Conservation (phyloP, 805 yeast genomes). For the Suhomyces pyralidae region DNA sequence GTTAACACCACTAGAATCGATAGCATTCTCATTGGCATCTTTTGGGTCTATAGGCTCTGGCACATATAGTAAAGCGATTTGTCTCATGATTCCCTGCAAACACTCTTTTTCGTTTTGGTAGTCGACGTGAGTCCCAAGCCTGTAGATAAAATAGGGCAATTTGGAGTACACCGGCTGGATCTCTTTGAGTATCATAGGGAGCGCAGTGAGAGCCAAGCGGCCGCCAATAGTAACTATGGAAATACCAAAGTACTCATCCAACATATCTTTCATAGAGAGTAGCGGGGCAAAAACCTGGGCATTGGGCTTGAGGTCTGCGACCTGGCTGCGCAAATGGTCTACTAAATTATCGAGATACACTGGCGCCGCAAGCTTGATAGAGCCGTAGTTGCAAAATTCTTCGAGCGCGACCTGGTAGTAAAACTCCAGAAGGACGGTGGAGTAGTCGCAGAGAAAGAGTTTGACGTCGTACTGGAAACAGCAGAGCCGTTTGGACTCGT, state of each 20-base stretch:
- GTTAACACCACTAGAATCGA: too few relatives aligned
- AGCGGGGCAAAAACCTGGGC: slow-evolving; percentile 17
- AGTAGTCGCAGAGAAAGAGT: slow-evolving; percentile 77
- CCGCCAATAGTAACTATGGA: slow-evolving; percentile 28
- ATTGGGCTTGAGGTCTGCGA: slow-evolving; percentile 14
- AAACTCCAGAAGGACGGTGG: slow-evolving; percentile 59
- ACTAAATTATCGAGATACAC: slow-evolving; percentile 32
- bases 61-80: slow-evolving; percentile 68
- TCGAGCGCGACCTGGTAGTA: slow-evolving; percentile 79
- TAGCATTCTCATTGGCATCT: too few relatives aligned
- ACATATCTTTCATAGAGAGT: slow-evolving; percentile 66
- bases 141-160: slow-evolving; percentile 62
- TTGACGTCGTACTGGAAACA: slow-evolving; percentile 85
- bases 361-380: slow-evolving; percentile 21
- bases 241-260: slow-evolving; percentile 64
- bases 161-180: slow-evolving; percentile 63
- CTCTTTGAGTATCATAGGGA: slow-evolving; percentile 70
- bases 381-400: slow-evolving; percentile 82
- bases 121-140: slow-evolving; percentile 56
- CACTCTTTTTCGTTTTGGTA: slow-evolving; percentile 72
- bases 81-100: slow-evolving; percentile 58
- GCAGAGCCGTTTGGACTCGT: slow-evolving; percentile 61
- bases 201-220: slow-evolving; percentile 35
- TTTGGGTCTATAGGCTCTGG: slow-evolving; percentile 46
- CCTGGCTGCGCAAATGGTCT: slow-evolving; percentile 28